These are phyloP conservation scores for Heliophila coronopifolia DNA, from an alignment of 441 rosid genomes.

Conservation along the genomic window DNA sequence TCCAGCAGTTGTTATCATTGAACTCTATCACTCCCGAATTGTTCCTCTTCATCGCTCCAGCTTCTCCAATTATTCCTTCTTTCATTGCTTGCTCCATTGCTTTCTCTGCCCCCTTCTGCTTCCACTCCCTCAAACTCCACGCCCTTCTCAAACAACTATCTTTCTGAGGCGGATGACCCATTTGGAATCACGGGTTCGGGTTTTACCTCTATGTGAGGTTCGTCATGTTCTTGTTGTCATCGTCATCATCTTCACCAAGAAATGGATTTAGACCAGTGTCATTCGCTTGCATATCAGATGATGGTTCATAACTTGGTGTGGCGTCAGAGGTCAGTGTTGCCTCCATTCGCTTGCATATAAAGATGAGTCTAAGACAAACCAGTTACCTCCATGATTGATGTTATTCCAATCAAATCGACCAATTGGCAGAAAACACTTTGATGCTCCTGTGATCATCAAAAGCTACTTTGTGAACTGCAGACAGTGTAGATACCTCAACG, in stretches of 20 bases:
- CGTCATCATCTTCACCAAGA: slow-evolving; percentile 46
- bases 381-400: slow-evolving; percentile 95
- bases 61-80: slow-evolving; percentile 97
- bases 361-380: background rate
- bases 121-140: slow-evolving; percentile 95
- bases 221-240: slow-evolving; percentile 33
- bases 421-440: slow-evolving; percentile 70
- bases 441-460: slow-evolving; percentile 54
- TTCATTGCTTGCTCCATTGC: slow-evolving; percentile 91
- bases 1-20: slow-evolving; percentile 91
- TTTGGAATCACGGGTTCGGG: slow-evolving; percentile 42
- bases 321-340: too few relatives aligned
- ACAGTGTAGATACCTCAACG: background rate
- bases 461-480: slow-evolving; percentile 15
- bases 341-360: too few relatives aligned
- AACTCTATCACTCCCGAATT: slow-evolving; percentile 63
- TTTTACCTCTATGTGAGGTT: slow-evolving; percentile 31
- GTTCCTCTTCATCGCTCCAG: slow-evolving; percentile 68
- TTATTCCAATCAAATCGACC: slow-evolving; percentile 95
- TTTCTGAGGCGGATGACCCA: slow-evolving; percentile 49
- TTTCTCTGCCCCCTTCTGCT: slow-evolving; percentile 74
- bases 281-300: slow-evolving; percentile 43
- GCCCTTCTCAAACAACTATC: slow-evolving; percentile 83
- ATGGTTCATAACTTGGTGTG: too few relatives aligned
- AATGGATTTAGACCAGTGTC: slow-evolving; percentile 73